Conservation (phyloP, 1,139 yeast genomes). For the Saccharomycopsis crataegensis region DNA sequence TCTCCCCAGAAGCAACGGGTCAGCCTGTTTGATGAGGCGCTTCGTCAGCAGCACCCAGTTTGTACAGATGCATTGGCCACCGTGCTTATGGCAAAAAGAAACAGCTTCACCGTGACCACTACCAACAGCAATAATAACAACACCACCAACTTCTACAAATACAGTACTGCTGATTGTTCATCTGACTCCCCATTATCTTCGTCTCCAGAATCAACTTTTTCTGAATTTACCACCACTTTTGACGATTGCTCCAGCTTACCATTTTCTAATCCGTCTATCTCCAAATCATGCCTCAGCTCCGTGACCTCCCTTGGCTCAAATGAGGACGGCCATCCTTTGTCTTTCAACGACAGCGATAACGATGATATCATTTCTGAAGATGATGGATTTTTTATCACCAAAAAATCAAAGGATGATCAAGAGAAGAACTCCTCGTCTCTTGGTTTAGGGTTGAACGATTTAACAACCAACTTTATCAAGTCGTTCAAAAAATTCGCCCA, state of each 20-base stretch:
- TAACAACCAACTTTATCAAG: conserved; percentile 1
- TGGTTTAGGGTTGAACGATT: not conserved
- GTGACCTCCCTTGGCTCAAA: not conserved
- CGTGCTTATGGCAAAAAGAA: conserved; percentile 16
- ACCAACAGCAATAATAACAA: not conserved
- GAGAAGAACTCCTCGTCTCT: not conserved
- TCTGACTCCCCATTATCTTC: not conserved
- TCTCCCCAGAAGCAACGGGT: not conserved
- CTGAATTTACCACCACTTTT: not conserved
- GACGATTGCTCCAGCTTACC: not conserved
- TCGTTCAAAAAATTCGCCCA: not conserved
- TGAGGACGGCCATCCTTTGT: conserved; percentile 5
- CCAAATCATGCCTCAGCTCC: conserved; percentile 4
- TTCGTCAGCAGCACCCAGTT: not conserved
- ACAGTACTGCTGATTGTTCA: not conserved
- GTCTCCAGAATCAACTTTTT: conserved; percentile 8
- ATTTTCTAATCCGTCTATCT: not conserved
- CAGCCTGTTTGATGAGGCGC: not conserved
- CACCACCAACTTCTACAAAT: not conserved
- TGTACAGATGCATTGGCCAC: conserved; percentile 8
- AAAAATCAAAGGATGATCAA: not conserved
- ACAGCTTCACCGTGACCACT: conserved; percentile 7
- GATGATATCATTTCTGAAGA: not conserved
- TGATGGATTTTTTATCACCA: not conserved
- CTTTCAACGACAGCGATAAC: not conserved